Base-by-base conservation (phyloP, 345 rosid genomes). In the Eucalyptus brandiana region DNA sequence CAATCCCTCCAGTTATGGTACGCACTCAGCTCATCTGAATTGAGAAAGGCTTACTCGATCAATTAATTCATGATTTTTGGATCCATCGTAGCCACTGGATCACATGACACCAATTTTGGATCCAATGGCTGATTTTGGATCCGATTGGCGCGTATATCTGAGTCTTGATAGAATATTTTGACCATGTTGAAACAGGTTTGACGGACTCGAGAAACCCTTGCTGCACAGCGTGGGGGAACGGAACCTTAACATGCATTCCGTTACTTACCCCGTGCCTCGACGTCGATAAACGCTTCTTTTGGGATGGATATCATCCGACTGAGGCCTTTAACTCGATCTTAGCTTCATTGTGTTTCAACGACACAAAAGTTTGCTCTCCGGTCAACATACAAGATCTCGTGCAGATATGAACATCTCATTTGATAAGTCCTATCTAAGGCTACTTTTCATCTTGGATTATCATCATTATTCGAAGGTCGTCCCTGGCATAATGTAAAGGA, bases 231-330 rank as follows among this genome's bases (percentile, higher is more conserved):
- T 95, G 93, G 96, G 81, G 50, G 12, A 93, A 95, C 76, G 97
- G 97, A 86, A 94, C 92, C 8, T 89, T 91, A 4, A 65, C 44
- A 13, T 94, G 97, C 92, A 90, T 94, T 45, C 95, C 95, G 17
- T 88, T 42, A 87, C 80, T 88, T 24, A 8, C 34, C 30, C 90
- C 96, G 15, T 94, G 96, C 86, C 56, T 47, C 6, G 87, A 86
- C 42, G 88, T 91, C 2, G 51, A 92, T 51, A 28, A 91, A 13
- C 90, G 88, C 87, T 91, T 89, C 60, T 94, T 94, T 34, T 95
- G 93, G 91, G 95, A 95, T 89, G 96, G 90, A 24, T 93, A 12
- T 86, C 95, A 94, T 81, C 87, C 89, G 32, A 90, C 94, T 5
- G 95, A 94, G 53, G 44, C 69, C 9, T 87, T 80, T 51, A 88